These are phyloP conservation scores for Trypanosoma mega DNA, from an alignment of 208 protist species.

Conservation along the genomic window DNA sequence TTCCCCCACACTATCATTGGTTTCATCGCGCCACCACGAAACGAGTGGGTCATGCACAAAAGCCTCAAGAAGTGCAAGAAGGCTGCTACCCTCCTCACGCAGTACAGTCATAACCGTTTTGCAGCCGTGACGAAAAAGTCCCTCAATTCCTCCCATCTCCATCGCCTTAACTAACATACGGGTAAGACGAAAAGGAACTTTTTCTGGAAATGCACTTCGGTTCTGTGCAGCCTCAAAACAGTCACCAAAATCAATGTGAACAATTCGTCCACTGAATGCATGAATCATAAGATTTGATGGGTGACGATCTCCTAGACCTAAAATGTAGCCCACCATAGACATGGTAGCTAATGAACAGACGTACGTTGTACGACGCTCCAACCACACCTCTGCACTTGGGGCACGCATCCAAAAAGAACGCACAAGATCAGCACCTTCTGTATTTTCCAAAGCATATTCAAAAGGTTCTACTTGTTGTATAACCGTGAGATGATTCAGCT, in stretches of 20 bases:
- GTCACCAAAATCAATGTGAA: constrained; percentile 99
- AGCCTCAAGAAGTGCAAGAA: constrained; percentile 99
- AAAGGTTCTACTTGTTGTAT: constrained; percentile 99
- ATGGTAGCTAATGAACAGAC: constrained; percentile 99
- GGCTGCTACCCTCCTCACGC: constrained; percentile 97
- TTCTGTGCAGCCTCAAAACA: constrained; percentile 99
- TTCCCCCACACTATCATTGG: constrained; percentile 31
- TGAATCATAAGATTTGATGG: constrained; percentile 99
- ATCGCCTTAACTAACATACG: constrained; percentile 99
- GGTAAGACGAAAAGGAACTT: constrained; percentile 99
- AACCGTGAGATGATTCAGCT: constrained; percentile 95
- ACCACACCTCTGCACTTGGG: constrained; percentile 97
- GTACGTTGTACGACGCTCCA: constrained; percentile 98
- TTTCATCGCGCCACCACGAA: constrained; percentile 95
- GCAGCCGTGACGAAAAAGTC: constrained; percentile 97
- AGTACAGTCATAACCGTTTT: constrained; percentile 98
- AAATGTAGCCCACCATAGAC: constrained; percentile 99
- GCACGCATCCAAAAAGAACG: constrained; percentile 98
- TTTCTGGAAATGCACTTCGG: constrained; percentile 98
- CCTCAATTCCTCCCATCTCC: constrained; percentile 99
- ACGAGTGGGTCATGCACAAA: constrained; percentile 99
- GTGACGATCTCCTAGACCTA: constrained; percentile 99
- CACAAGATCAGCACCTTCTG: constrained; percentile 94
- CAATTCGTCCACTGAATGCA: constrained; percentile 96
- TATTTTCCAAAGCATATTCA: constrained; percentile 95